Base-by-base conservation (phyloP, 2,329 filamentous ascomycete genomes). In the Rachicladosporium sp. region DNA sequence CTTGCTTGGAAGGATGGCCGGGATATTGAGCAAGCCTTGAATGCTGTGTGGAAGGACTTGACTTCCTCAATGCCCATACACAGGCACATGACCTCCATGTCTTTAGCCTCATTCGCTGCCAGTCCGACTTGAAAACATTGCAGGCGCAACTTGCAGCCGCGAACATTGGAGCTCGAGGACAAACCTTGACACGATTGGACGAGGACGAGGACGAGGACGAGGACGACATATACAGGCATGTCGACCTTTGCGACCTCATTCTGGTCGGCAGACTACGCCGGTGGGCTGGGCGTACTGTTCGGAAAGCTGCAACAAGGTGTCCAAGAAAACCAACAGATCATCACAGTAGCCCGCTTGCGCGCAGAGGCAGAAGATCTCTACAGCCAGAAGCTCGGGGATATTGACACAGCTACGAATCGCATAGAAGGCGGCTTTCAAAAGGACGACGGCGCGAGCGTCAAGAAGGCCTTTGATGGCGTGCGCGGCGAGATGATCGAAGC, bases 191-290 rank as follows among this genome's bases (percentile, higher is more conserved):
- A 8, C 23, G 23, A 27, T 7, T 27, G 6, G 15, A 19, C 15
- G 15, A 19, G 15, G 15, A 19, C 15, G 15, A 19, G 15, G 15
- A 19, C 15, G 15, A 19, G 23, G 6, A 27, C 23, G 23, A 8
- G 23, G 23, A 27, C 7, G 7, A 27, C 6, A 27, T 8, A 27
- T 8, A 7, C 7, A 27, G 43, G 63, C 60, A 89, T 89, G 83
- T 82, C 83, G 52, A 77, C 84, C 55, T 96, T 98, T 66, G 80
- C 87, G 52, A 86, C 89, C 67, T 94, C 88, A 37, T 96, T 98
- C 68, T 98, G 91, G 91, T 94, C 91, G 46, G 77, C 78, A 60
- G 91, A 98, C 73, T 96, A 96, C 72, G 89, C 89, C 60, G 87
- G 84, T 70, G 68, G 91, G 46, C 76, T 98, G 50, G 88, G 89